Base-by-base conservation (phyloP, 179 eudicot species). In the Beta corolliflora region DNA sequence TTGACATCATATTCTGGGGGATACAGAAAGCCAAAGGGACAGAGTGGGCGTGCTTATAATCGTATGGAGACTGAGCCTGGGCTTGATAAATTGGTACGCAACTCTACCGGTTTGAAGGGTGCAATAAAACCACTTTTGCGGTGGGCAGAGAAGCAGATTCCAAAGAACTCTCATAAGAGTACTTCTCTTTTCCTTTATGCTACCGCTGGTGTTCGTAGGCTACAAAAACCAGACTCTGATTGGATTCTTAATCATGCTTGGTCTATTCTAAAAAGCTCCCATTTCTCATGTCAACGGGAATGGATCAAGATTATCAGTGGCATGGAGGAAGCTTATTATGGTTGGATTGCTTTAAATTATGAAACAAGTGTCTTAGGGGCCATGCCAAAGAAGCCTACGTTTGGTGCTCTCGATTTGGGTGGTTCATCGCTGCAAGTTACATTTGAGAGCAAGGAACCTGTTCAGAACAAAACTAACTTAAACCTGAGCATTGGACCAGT, bases 11-110 rank as follows among this genome's bases (percentile, higher is more conserved):
- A 89, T 76, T 94, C 99, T 31, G 94, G 88, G 85, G 83, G 79
- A 53, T 82, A 71, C 31, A 88, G 76, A 56, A 96, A 92, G 84
- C 88, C 91, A 46, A 89, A 84, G 78, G 87, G 91, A 11, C 91
- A 90, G 76, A 92, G 85, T 76, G 97, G 97, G 68, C 94, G 97
- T 67, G 99, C 99, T 84, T 97, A 97, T 81, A 91, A 92, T 69
- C 89, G 99, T 69, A 97, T 90, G 98, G 99, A 97, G 90, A 97
- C 98, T 68, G 98, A 94, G 80, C 99, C 99, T 66, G 99, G 97
- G 76, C 91, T 97, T 84, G 97, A 97, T 88, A 97, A 94, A 79
- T 73, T 97, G 87, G 99, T 92, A 65, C 97, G 87, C 79, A 97
- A 94, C 83, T 73, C 85, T 50, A 81, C 93, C 76, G 98, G 98